Evolutionary conservation across 2,329 filamentous ascomycete species (phyloP).

Genomic region (Claviceps maximensis): DNA sequence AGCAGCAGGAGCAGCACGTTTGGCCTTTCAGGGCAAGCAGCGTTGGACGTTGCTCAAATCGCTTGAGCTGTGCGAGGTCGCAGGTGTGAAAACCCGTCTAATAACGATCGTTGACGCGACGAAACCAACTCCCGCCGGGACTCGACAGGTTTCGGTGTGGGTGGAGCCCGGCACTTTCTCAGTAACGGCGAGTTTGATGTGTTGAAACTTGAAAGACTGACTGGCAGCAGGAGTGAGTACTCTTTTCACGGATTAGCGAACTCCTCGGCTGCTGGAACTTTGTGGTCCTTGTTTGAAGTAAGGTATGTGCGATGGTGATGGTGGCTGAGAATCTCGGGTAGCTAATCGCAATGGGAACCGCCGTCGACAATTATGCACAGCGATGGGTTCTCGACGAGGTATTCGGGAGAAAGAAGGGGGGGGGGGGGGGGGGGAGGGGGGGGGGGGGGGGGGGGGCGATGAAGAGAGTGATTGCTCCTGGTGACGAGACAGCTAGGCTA

Average conservation of each 20-base stretch:
- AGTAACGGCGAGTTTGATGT: not conserved
- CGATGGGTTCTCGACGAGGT: not conserved
- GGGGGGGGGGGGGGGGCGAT: no score
- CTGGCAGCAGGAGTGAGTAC: not conserved
- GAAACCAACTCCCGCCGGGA: not conserved
- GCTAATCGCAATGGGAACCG: not conserved
- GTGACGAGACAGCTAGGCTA: not conserved
- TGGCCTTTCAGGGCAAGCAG: not conserved
- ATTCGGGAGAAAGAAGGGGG: not conserved
- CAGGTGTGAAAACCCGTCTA: not conserved
- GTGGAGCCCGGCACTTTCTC: not conserved
- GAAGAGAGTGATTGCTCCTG: not conserved
- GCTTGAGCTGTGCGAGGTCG: slow-evolving; percentile 2
- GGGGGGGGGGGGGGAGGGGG: not conserved
- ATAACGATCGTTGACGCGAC: not conserved
- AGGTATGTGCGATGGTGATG: not conserved
- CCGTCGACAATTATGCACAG: not conserved
- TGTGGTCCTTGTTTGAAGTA: not conserved
- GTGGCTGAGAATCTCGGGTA: not conserved
- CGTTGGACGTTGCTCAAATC: not conserved
- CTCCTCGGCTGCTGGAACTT: slow-evolving; percentile 4
- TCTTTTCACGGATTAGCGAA: slow-evolving; percentile 8
- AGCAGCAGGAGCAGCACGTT: not conserved
- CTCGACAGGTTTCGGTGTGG: not conserved
- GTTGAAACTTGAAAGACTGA: not conserved